Base-by-base conservation (phyloP, 1,284 basidiomycete genomes). In the Papiliotrema fonsecae region DNA sequence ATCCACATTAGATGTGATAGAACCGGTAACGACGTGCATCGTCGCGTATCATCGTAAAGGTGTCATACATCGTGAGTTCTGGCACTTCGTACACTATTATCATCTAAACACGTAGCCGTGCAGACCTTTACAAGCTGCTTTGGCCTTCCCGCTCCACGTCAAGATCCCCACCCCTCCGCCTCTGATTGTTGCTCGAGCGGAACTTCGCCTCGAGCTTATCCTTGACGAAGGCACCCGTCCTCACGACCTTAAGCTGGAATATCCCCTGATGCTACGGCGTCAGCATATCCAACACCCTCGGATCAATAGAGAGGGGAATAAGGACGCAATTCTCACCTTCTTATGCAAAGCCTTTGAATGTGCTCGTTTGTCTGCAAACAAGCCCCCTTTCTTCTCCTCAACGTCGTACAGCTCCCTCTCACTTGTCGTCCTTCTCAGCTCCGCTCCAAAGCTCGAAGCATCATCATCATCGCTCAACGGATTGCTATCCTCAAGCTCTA, bases 171-270 rank as follows among this genome's bases (percentile, higher is more conserved):
- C 70, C 69, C 40, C 64, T 54, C 28, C 67, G 37, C 16, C 56
- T 47, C 21, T 60, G 56, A 19, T 47, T 54, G 16, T 56, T 51
- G 3, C 52, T 52, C 4, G 52, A 37, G 14, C 65, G 54, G 3
- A 72, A 27, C 49, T 67, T 68, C 18, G 62, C 60, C 44, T 64
- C 57, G 11, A 73, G 30, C 51, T 69, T 72, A 46, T 74, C 72
- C 58, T 71, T 72, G 26, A 71, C 62, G 45, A 63, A 66, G 50
- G 62, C 62, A 30, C 69, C 67, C 13, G 69, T 73, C 21, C 72
- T 54, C 21, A 65, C 68, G 21, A 74, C 54, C 43, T 70, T 68
- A 26, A 72, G 62, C 56, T 72, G 70, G 62, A 72, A 72, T 43
- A 74, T 62, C 16, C 72, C 72, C 47, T 62, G 63, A 46, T 70